A percentile compares a stretch with the other conserved stretches of the same genome.
Evolutionary conservation across 2,329 filamentous ascomycete species (phyloP).

Genomic region (Sporothrix euskadiensis): DNA sequence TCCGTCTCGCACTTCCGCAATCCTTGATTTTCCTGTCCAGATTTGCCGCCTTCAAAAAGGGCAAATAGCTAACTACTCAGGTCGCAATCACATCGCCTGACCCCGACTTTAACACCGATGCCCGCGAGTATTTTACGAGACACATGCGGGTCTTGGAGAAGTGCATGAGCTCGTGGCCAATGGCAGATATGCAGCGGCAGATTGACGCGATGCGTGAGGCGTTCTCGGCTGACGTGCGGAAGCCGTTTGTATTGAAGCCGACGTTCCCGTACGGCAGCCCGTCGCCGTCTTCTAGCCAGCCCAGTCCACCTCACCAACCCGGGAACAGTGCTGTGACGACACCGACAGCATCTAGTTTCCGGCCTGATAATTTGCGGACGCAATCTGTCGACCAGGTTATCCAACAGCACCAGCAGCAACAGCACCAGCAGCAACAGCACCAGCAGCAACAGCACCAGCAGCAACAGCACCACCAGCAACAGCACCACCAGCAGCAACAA

Average conservation of each 20-base stretch:
- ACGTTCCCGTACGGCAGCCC: slow-evolving; percentile 87
- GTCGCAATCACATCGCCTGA: slow-evolving; percentile 92
- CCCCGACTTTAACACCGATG: slow-evolving; percentile 79
- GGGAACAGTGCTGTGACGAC: slow-evolving; percentile 22
- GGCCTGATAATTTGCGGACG: slow-evolving; percentile 47
- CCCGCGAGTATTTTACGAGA: slow-evolving; percentile 83
- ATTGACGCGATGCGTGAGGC: slow-evolving; percentile 86
- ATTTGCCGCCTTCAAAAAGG: slow-evolving; percentile 12
- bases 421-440: slow-evolving; percentile 42
- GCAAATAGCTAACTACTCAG: slow-evolving; percentile 47
- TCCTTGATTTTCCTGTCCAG: neutral
- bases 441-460: slow-evolving; percentile 38
- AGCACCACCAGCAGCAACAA: slow-evolving; percentile 45
- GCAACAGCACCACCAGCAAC: slow-evolving; percentile 38
- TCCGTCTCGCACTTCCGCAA: neutral
- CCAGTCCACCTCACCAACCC: slow-evolving; percentile 28
- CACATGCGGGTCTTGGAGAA: slow-evolving; percentile 93
- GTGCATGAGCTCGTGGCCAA: slow-evolving; percentile 79
- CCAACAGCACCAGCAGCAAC: slow-evolving; percentile 38
- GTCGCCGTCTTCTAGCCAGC: slow-evolving; percentile 46
- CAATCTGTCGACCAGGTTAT: slow-evolving; percentile 52
- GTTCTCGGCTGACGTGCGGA: slow-evolving; percentile 81
- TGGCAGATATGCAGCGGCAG: slow-evolving; percentile 86
- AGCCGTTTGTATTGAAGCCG: slow-evolving; percentile 85
- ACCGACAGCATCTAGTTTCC: slow-evolving; percentile 52